Base-by-base conservation (phyloP, 1,139 yeast genomes). In the Taphrina populina region DNA sequence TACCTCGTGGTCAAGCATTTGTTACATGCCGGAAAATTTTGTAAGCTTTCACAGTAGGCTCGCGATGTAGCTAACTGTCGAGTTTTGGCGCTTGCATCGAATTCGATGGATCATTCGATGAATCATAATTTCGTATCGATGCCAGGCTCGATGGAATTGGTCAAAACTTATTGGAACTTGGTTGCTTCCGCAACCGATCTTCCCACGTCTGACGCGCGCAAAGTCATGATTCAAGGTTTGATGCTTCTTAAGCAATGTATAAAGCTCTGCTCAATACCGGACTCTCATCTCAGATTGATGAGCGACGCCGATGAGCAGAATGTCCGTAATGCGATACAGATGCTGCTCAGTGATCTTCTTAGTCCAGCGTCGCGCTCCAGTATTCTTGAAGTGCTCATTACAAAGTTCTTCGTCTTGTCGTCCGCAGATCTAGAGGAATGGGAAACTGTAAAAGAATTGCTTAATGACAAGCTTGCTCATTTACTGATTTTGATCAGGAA, bases 381-480 rank as follows among this genome's bases (percentile, higher is more conserved):
- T 30, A 69, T 90, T 20, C 78, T 88, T 21, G 84, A 84, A 60
- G 70, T 84, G 30, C 71, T 88, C 32, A 81, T 88, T 58, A 76
- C 76, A 34, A 82, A 84, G 80, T 90, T 87, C 66, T 74, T 92
- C 62, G 78, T 83, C 56, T 69, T 90, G 46, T 79, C 82, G 56
- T 86, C 90, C 0, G 70, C 78, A 0, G 97, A 90, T 65, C 70
- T 90, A 49, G 95, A 85, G 63, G 73, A 79, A 45, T 92, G 97
- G 97, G 69, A 74, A 11, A 69, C 78, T 30, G 47, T 43, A 21
- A 30, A 29, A 6, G 8, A 11, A 2, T 13, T 17, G 3, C 6
- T 7, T 5, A 23, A 17, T 15, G 11, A 7, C n/a, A 6, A 11
- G 11, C 11, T 5, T 2, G n/a, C n/a, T 23, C 11, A 6, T 6